A percentile compares a stretch with the other conserved stretches of the same genome.
Conservation (phyloP, 805 yeast species). For the Metschnikowia sp. region DNA sequence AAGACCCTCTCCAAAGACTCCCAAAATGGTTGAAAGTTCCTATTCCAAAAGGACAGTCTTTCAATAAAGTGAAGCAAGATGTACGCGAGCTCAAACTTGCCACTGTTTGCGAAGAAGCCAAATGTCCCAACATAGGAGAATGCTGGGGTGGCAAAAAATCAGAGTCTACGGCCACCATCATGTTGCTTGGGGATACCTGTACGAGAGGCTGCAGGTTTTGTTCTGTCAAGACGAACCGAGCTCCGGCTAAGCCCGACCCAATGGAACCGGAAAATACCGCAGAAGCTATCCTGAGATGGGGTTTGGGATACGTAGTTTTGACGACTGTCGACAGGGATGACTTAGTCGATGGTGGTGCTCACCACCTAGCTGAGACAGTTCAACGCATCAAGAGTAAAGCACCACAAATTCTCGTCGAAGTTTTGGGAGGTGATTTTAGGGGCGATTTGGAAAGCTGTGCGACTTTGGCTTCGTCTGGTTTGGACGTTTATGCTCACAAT, state of each 20-base stretch:
- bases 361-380: slow-evolving; percentile 88
- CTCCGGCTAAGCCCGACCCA: slow-evolving; percentile 88
- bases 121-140: slow-evolving; percentile 99
- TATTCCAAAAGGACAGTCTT: slow-evolving; percentile 92
- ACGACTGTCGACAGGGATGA: slow-evolving; percentile 99
- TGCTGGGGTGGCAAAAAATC: slow-evolving; percentile 98
- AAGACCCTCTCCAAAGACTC: slow-evolving; percentile 64
- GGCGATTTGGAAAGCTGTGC: slow-evolving; percentile 84
- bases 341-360: slow-evolving; percentile 86
- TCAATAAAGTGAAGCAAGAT: slow-evolving; percentile 76
- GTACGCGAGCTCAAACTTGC: slow-evolving; percentile 83
- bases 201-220: slow-evolving; percentile 99
- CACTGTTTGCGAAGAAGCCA: slow-evolving; percentile 98
- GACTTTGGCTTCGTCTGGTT: slow-evolving; percentile 76
- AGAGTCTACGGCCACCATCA: slow-evolving; percentile 94
- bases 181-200: slow-evolving; percentile 98
- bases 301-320: slow-evolving; percentile 93
- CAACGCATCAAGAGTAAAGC: slow-evolving; percentile 78
- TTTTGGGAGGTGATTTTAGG: slow-evolving; percentile 90
- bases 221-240: slow-evolving; percentile 88
- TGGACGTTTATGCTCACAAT: slow-evolving; percentile 96
- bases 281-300: slow-evolving; percentile 96
- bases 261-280: slow-evolving; percentile 98
- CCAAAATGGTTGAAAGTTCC: slow-evolving; percentile 96
- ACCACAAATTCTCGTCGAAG: slow-evolving; percentile 89